Conservation (phyloP, 2,329 filamentous ascomycete species). For the Pleoardoris graminearum region DNA sequence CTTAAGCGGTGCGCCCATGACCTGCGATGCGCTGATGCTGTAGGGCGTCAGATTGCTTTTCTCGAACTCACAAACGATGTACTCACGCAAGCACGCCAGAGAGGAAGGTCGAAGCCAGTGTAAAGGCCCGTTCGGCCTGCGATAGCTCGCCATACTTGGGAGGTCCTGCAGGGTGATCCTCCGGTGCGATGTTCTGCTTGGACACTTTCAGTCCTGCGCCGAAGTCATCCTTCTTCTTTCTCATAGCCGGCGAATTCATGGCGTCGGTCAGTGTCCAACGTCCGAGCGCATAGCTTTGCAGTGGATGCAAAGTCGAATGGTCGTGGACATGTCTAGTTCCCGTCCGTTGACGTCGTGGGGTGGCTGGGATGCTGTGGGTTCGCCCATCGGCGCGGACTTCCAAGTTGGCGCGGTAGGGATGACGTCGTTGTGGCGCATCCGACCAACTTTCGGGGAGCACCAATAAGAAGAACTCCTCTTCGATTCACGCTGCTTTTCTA, state of each 20-base stretch:
- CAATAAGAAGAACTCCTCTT: background rate
- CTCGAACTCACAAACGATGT: background rate
- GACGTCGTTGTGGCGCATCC: conserved; percentile 42
- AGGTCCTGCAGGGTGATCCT: conserved; percentile 49
- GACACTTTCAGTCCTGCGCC: conserved; percentile 51
- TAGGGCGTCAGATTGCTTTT: conserved; percentile 17
- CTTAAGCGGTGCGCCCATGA: conserved; percentile 76
- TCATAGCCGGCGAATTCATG: conserved; percentile 25
- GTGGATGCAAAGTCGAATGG: conserved; percentile 4
- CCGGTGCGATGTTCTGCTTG: conserved; percentile 42
- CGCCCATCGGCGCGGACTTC: conserved; percentile 25
- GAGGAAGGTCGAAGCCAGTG: conserved; percentile 54
- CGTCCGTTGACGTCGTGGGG: conserved; percentile 22
- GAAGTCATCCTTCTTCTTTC: conserved; percentile 41
- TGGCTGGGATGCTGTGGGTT: conserved; percentile 19
- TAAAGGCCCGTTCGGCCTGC: conserved; percentile 55
- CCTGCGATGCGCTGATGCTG: conserved; percentile 67
- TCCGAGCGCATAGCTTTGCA: conserved; percentile 11
- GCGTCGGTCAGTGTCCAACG: background rate
- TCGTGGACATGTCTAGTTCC: conserved; percentile 7
- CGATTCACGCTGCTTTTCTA: background rate
- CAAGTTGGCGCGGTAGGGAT: conserved; percentile 23
- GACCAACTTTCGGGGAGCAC: conserved; percentile 28
- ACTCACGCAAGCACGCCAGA: conserved; percentile 54
- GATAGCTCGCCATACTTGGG: conserved; percentile 52